Percentiles rank a stretch among this genome's conserved stretches.
These are phyloP conservation scores for Mycosphaerella sp. DNA, from an alignment of 2,329 filamentous ascomycete species.

Conservation along the genomic window DNA sequence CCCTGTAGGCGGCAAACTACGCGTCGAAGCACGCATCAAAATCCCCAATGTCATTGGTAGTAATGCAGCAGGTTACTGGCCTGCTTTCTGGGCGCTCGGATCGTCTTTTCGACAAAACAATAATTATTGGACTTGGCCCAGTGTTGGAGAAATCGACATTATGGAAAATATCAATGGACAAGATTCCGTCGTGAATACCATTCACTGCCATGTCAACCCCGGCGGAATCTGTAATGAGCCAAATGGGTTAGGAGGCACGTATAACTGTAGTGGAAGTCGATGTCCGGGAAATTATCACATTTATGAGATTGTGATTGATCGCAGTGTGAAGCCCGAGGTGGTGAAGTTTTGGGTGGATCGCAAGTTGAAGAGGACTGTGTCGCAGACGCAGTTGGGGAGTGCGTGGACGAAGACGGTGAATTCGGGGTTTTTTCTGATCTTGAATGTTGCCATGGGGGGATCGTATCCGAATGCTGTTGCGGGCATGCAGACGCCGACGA, in stretches of 20 bases:
- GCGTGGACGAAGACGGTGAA: slow-evolving; percentile 26
- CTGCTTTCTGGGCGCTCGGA: slow-evolving; percentile 24
- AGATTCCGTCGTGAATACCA: slow-evolving; percentile 19
- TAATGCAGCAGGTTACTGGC: slow-evolving; percentile 23
- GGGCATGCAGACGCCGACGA: slow-evolving; percentile 25
- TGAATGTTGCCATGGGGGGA: slow-evolving; percentile 31
- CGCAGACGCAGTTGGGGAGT: slow-evolving; percentile 19
- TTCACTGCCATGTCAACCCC: slow-evolving; percentile 30
- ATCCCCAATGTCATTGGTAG: slow-evolving; percentile 15
- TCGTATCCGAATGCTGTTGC: slow-evolving; percentile 26
- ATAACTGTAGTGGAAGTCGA: slow-evolving; percentile 11
- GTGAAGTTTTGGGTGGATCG: slow-evolving; percentile 29
- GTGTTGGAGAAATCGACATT: slow-evolving; percentile 30
- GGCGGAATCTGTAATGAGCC: slow-evolving; percentile 32
- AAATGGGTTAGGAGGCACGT: slow-evolving; percentile 21
- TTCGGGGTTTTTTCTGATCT: slow-evolving; percentile 25
- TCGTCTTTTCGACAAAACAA: slow-evolving; percentile 19
- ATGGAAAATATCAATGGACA: slow-evolving; percentile 31
- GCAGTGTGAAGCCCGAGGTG: slow-evolving; percentile 18
- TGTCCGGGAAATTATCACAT: slow-evolving; percentile 29
- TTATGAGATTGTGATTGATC: slow-evolving; percentile 30
- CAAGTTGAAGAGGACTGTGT: slow-evolving; percentile 20
- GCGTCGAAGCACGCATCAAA: slow-evolving; percentile 21
- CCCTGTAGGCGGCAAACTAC: slow-evolving; percentile 24
- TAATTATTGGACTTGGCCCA: slow-evolving; percentile 24